Evolutionary conservation across 2,329 filamentous ascomycete genomes (phyloP), one percentile per base, ranked within the genome.

Genomic region (Aspergillus puulaauensis): DNA sequence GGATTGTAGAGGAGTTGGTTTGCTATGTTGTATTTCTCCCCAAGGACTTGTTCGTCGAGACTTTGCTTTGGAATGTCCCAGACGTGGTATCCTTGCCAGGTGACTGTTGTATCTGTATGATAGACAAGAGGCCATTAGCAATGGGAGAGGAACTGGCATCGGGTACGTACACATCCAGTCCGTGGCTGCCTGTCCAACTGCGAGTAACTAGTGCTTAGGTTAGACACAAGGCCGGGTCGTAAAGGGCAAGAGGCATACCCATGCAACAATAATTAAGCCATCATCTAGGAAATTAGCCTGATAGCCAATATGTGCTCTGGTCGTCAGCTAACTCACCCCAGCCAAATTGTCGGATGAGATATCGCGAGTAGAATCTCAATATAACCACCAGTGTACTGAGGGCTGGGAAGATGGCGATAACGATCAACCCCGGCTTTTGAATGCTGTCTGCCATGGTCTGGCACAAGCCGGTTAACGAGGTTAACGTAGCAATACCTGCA

Each of bases 1-100:
- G 69, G 65, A 37, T 69, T 71, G 55, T 72, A 72, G 27, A 72
- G 23, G 2, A 71, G 50, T 48, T 71, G 68, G 40, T 68, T 70
- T 19, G 63, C 68, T 17, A 61, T 67, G 41, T 69, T 64, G 64
- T 68, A 67, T 62, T 66, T 37, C 40, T 47, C 17, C 17, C 23
- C 49, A 54, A 27, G 57, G 23, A 48, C 19, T 55, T 40, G 54
- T 21, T 52, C 27, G 35, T 37, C 35, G n/a, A 11, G 24, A 5
- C 21, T 4, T 31, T 11, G 41, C 6, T 21, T 17, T 2, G 68
- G 69, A 2, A 69, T 54, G 27, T 70, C 66, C 55, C 56, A 58
- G 6, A 43, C 15, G 35, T 69, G 66, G 43, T 69, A 65, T 3
- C 69, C 68, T 40, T 67, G 56, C 60, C 67, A 66, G 39, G 68